Evolutionary conservation across 2,329 filamentous ascomycete species (phyloP).

Genomic region (Fusarium protoensiforme): DNA sequence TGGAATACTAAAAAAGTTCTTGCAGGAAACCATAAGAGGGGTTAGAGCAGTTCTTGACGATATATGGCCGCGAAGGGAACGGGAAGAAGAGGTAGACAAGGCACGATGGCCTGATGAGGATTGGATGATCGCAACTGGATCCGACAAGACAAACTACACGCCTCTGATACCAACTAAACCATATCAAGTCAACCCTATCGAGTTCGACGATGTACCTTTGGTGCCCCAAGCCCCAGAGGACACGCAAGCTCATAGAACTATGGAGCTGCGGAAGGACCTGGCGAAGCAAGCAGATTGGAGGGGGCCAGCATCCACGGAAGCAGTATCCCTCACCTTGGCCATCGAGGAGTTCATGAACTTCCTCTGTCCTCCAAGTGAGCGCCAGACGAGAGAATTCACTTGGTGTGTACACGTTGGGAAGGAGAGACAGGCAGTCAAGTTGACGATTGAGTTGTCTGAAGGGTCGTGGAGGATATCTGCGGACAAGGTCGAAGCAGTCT

Average conservation of each 20-base stretch:
- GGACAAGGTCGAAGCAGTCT: background rate
- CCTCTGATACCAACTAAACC: too few species aligned
- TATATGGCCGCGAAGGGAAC: too few species aligned
- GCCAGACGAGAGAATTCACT: too few species aligned
- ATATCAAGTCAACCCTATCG: background rate
- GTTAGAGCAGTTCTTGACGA: too few species aligned
- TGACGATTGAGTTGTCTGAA: background rate
- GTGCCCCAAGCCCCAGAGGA: background rate
- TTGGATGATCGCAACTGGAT: too few species aligned
- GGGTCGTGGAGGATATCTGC: background rate
- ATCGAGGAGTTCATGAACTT: background rate
- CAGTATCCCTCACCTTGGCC: background rate
- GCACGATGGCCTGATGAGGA: too few species aligned
- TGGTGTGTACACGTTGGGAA: too few species aligned
- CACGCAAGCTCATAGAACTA: background rate
- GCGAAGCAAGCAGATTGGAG: background rate
- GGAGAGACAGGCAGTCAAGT: background rate
- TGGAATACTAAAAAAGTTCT: too few species aligned
- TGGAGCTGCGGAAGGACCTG: background rate
- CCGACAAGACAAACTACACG: too few species aligned
- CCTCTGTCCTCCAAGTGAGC: too few species aligned
- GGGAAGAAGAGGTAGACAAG: too few species aligned
- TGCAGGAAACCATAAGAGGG: too few species aligned
- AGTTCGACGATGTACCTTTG: background rate
- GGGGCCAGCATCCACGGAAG: background rate